These are phyloP conservation scores for Dothiorella sarmentorum DNA, from an alignment of 2,329 filamentous ascomycete genomes.

Conservation along the genomic window DNA sequence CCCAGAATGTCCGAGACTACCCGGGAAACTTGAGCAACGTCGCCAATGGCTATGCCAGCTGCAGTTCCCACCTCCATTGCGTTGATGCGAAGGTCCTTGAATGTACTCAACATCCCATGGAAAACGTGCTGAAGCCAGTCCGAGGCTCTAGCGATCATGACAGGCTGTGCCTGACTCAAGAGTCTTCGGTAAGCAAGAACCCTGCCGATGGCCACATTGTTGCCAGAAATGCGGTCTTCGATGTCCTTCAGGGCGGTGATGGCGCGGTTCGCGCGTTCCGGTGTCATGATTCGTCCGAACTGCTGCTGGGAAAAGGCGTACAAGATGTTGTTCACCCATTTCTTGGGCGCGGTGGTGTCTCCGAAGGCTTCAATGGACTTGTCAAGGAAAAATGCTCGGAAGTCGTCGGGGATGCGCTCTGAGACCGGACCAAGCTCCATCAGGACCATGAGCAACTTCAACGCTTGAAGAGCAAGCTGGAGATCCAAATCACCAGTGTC, in stretches of 20 bases:
- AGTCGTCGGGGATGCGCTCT: constrained; percentile 70
- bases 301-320: constrained; percentile 77
- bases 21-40: constrained; percentile 64
- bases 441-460: constrained; percentile 74
- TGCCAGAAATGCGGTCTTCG: constrained; percentile 71
- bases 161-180: constrained; percentile 63
- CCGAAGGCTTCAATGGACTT: constrained; percentile 72
- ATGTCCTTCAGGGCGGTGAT: constrained; percentile 69
- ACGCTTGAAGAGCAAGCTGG: constrained; percentile 70
- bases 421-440: constrained; percentile 71
- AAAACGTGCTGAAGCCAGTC: constrained; percentile 84
- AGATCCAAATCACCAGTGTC: constrained; percentile 58
- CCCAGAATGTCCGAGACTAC: constrained; percentile 63
- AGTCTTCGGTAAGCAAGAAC: constrained; percentile 76
- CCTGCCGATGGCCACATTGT: constrained; percentile 73
- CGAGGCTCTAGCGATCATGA: constrained; percentile 66
- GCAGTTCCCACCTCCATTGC: constrained; percentile 73
- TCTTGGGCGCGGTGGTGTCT: constrained; percentile 67
- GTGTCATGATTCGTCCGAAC: constrained; percentile 74
- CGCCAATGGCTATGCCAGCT: constrained; percentile 65
- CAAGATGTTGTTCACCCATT: constrained; percentile 68
- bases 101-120: constrained; percentile 72
- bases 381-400: constrained; percentile 75
- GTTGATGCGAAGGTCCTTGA: constrained; percentile 71
- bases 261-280: constrained; percentile 66